phyloP scores from a whole-genome alignment of 1,139 yeast genomes.

The Magnusiomyces ingens region DNA sequence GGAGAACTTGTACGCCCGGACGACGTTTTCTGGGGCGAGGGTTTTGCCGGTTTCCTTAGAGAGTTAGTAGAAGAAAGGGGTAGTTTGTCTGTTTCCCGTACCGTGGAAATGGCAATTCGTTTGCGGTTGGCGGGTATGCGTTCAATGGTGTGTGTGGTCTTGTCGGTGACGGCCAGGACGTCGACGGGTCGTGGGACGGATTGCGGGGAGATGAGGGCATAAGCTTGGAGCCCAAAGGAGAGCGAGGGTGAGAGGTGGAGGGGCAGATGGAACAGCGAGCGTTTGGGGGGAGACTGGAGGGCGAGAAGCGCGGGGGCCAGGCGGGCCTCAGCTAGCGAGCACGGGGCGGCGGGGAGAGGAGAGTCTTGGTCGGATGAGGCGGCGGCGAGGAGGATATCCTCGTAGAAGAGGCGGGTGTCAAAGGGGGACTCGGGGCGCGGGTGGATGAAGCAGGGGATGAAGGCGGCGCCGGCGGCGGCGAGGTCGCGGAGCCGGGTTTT shows the following conservation, averaged over 20 bases:
- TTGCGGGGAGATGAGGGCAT: constrained; percentile 53
- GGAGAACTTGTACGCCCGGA: constrained; percentile 42
- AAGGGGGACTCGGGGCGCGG: constrained; percentile 34
- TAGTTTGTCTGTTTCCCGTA: neutral
- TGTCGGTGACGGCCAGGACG: constrained; percentile 29
- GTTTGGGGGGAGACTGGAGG: constrained; percentile 40
- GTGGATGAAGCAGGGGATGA: constrained; percentile 57
- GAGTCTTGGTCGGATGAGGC: neutral
- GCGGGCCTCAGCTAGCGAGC: constrained; percentile 5
- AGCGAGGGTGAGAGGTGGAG: constrained; percentile 45
- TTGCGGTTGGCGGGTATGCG: no score
- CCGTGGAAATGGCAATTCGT: constrained; percentile 5
- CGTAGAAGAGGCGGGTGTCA: constrained; percentile 49
- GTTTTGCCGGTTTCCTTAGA: constrained; percentile 38
- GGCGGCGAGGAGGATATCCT: constrained; percentile 33
- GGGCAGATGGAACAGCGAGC: constrained; percentile 60
- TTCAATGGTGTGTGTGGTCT: constrained; percentile 18
- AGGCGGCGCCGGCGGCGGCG: constrained; percentile 47
- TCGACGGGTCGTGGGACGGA: constrained; percentile 39
- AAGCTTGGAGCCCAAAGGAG: constrained; percentile 65
- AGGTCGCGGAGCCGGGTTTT: constrained; percentile 25
- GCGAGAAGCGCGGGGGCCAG: neutral
- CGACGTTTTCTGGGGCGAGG: constrained; percentile 33
- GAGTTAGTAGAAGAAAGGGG: neutral
- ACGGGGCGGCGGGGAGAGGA: neutral